These are phyloP conservation scores for Ambispora gerdemannii DNA, from an alignment of 192 early-diverging fungal species.

Conservation along the genomic window DNA sequence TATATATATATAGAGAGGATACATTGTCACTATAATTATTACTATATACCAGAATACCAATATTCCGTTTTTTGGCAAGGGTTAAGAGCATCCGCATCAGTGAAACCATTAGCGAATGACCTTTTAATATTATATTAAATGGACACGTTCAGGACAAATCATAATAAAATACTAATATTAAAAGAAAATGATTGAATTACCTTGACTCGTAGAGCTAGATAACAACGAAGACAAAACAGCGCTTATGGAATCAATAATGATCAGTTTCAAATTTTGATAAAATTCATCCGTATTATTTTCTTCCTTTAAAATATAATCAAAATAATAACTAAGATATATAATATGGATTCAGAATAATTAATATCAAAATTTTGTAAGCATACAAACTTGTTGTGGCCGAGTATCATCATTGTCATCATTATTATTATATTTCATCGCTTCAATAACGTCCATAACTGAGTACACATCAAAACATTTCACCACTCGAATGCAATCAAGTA, in stretches of 20 bases:
- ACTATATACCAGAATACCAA: slow-evolving; percentile 2
- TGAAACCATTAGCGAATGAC: slow-evolving; percentile 12
- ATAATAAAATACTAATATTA: not conserved
- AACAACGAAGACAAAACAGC: not conserved
- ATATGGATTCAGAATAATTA: no score
- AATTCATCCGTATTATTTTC: not conserved
- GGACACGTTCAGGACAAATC: not conserved
- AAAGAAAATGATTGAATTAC: not conserved
- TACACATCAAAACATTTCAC: slow-evolving; percentile 1
- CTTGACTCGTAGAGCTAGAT: not conserved
- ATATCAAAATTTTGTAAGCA: no score
- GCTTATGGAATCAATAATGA: not conserved
- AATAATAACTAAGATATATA: not conserved
- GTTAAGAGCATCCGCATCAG: not conserved
- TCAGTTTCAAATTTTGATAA: not conserved
- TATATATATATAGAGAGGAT: not conserved
- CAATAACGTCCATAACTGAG: not conserved
- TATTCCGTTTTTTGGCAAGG: slow-evolving; percentile 4
- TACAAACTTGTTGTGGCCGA: no score
- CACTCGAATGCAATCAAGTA: not conserved
- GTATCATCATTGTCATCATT: no score
- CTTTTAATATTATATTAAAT: no score
- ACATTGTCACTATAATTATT: not conserved
- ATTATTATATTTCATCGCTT: not conserved
- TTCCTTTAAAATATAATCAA: not conserved